Evolutionary conservation across 257 asterid species (phyloP).

Genomic region (Solanum sejunctum): DNA sequence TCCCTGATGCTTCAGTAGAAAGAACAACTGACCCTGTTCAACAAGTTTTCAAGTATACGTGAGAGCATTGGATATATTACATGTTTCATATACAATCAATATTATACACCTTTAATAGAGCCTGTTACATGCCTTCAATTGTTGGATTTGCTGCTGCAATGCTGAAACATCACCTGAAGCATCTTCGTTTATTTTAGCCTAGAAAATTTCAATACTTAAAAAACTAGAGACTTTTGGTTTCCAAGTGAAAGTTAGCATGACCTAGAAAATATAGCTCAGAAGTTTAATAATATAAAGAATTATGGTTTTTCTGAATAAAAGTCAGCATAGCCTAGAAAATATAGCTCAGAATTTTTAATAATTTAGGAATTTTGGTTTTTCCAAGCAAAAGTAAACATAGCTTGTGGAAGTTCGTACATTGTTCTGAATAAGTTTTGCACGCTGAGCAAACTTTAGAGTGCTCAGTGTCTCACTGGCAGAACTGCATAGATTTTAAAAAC

Average conservation of each 20-base stretch:
- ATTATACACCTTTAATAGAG: constrained; percentile 34
- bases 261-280: neutral
- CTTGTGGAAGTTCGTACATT: constrained; percentile 32
- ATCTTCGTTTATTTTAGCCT: constrained; percentile 90
- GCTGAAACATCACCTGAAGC: constrained; percentile 66
- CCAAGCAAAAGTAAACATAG: neutral
- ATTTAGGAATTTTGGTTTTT: neutral
- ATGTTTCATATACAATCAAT: neutral
- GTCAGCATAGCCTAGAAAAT: neutral
- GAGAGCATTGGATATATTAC: constrained; percentile 5
- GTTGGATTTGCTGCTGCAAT: constrained; percentile 66
- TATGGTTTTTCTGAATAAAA: neutral
- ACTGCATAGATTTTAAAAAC: constrained; percentile 25
- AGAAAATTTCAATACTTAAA: constrained; percentile 4
- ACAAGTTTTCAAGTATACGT: constrained; percentile 10
- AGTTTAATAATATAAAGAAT: neutral
- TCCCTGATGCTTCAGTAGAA: constrained; percentile 48
- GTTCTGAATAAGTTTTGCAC: constrained; percentile 83
- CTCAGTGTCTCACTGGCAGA: constrained; percentile 69
- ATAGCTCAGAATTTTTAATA: neutral
- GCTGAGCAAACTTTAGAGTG: constrained; percentile 84
- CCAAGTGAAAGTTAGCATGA: neutral
- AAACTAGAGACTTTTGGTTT: neutral
- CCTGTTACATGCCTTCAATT: constrained; percentile 42
- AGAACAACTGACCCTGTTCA: constrained; percentile 65